These are phyloP conservation scores for Coemansia sp. DNA, from an alignment of 192 early-diverging fungal genomes.

Conservation along the genomic window DNA sequence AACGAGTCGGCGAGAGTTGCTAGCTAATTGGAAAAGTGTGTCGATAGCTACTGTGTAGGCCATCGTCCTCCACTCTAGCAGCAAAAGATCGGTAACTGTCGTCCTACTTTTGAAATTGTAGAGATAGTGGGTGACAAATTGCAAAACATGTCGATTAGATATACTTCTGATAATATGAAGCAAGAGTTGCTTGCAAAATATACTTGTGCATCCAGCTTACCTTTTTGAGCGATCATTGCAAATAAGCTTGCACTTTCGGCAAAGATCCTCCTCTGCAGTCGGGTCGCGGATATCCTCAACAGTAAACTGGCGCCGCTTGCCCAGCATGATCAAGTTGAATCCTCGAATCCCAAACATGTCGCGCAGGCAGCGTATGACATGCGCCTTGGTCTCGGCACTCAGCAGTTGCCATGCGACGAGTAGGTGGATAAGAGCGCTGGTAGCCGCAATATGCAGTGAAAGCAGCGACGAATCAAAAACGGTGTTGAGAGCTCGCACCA, in stretches of 20 bases:
- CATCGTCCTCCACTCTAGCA: neutral
- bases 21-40: neutral
- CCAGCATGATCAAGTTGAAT: neutral
- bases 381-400: neutral
- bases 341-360: neutral
- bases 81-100: neutral
- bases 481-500: neutral
- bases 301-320: neutral
- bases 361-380: neutral
- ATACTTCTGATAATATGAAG: neutral
- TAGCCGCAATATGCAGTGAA: neutral
- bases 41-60: neutral
- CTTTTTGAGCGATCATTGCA: neutral
- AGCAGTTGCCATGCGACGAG: neutral
- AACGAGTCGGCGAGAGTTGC: neutral
- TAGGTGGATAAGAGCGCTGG: neutral
- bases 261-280: neutral
- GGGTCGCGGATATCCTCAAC: neutral
- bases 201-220: neutral
- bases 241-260: neutral
- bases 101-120: neutral
- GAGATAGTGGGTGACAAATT: neutral
- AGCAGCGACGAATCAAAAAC: neutral
- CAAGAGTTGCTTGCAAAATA: neutral
- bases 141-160: neutral